phyloP scores from a whole-genome alignment of 2,329 filamentous ascomycete species.

The Sporothrix humicola region DNA sequence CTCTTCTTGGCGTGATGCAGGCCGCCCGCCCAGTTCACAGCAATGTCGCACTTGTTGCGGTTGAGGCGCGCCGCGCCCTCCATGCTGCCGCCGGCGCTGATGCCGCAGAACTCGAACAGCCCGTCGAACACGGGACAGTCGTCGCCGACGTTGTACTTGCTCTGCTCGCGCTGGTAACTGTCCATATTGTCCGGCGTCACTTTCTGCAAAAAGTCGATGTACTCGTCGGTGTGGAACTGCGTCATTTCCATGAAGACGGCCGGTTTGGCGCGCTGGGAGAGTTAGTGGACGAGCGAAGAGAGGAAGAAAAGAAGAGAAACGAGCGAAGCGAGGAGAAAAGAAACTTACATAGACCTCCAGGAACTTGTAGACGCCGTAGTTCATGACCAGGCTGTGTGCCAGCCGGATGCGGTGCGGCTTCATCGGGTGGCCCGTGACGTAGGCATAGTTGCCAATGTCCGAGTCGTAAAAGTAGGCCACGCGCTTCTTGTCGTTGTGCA shows the following conservation, averaged over 20 bases:
- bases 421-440: constrained; percentile 97
- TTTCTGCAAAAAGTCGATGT: constrained; percentile 92
- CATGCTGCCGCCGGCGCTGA: constrained; percentile 92
- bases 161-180: constrained; percentile 85
- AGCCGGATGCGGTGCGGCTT: constrained; percentile 95
- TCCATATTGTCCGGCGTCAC: constrained; percentile 99
- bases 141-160: constrained; percentile 91
- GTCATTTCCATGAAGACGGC: constrained; percentile 89
- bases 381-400: constrained; percentile 94
- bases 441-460: constrained; percentile 97
- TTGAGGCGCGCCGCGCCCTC: constrained; percentile 90
- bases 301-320: not conserved
- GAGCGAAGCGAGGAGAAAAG: not conserved
- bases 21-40: constrained; percentile 97
- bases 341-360: constrained; percentile 91
- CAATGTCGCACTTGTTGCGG: constrained; percentile 91
- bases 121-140: constrained; percentile 98
- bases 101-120: constrained; percentile 94
- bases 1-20: constrained; percentile 97
- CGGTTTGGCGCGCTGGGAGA: constrained; percentile 74
- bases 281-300: not conserved
- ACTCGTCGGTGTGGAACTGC: constrained; percentile 93
- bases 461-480: constrained; percentile 99
- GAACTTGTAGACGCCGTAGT: constrained; percentile 93
- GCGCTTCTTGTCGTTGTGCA: constrained; percentile 66